Evolutionary conservation across 2,329 filamentous ascomycete species (phyloP), one percentile per base, ranked within the genome.

Genomic region (Botrytis squamosa): DNA sequence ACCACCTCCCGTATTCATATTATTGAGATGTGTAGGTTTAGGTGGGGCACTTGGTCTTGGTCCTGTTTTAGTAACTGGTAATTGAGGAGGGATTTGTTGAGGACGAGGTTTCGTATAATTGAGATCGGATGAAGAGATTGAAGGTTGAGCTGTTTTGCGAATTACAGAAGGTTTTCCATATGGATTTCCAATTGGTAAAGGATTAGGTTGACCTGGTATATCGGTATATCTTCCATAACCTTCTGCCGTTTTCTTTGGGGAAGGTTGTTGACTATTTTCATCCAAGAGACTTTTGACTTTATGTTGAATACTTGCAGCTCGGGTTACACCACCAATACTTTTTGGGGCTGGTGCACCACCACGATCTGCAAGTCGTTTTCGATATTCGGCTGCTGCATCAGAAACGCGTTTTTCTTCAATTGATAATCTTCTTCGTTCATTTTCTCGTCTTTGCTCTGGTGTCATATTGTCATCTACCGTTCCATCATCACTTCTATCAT

Each of bases 391-490:
- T 29, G 94, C 94, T 0, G 95, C 96, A 33, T 91, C 91, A 65
- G 93, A 94, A 2, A 99, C 96, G 4, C 96, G 89, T 79, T 90
- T 91, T 83, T 99, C 96, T 84, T 99, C 96, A 80, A 96, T 91
- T 29, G 91, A 92, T 2, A 98, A 86, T 72, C 91, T 89, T 71
- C 91, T 86, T 33, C 95, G 91, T 82, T 99, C 96, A 25, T 97
- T 86, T 81, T 99, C 96, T 46, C 96, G 91, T 68, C 93, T 91
- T 85, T 96, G 92, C 82, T 98, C 95, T 0, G 95, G 93, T 0
- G 93, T 90, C 80, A 97, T 83, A 70, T 93, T 89, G 69, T 93
- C 90, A 40, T 91, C 88, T 22, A 89, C 84, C 1, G 88, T 85
- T 9, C 90, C 89, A 77, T 92, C 90, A 79, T 95, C 92, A 77